phyloP scores from a whole-genome alignment of 176 grass and related monocot genomes.

The Oropetium thomaeum region DNA sequence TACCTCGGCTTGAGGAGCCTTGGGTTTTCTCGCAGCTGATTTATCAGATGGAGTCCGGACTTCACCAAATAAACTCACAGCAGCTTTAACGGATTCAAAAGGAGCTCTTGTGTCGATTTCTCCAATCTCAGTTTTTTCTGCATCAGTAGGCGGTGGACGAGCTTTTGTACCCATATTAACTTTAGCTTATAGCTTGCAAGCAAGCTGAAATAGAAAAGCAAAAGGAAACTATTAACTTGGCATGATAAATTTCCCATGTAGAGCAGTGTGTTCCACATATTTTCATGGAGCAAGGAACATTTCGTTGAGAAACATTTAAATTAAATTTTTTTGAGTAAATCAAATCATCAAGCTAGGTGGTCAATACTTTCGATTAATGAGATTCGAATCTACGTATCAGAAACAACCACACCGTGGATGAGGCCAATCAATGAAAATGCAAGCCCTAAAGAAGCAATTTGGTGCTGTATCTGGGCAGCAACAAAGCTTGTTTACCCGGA shows the following conservation, averaged over 20 bases:
- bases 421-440: constrained; percentile 5
- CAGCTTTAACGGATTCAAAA: constrained; percentile 96
- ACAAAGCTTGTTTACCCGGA: too few relatives aligned
- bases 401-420: background rate
- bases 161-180: constrained; percentile 67
- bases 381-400: background rate
- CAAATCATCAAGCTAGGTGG: background rate
- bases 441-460: too few relatives aligned
- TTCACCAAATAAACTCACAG: constrained; percentile 95
- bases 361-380: background rate
- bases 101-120: constrained; percentile 98
- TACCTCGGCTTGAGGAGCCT: constrained; percentile 74
- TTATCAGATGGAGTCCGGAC: constrained; percentile 65
- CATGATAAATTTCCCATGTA: background rate
- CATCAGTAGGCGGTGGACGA: constrained; percentile 47
- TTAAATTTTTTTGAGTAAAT: background rate
- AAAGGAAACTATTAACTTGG: background rate
- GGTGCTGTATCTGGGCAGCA: too few relatives aligned
- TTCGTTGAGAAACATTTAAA: background rate
- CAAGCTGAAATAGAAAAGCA: constrained; percentile 31
- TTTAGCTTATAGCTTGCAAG: constrained; percentile 4
- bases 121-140: constrained; percentile 57
- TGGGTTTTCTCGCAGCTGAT: constrained; percentile 56
- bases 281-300: background rate
- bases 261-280: background rate